A percentile compares a stretch with the other conserved stretches of the same genome.
Evolutionary conservation across 129 eudicot species (phyloP).

Genomic region (carrot (Daucus carota)): DH1_v3.0 NC_030382.2:11821501-11822000

Average conservation of each 20-base stretch:
- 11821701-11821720: background rate
- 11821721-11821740: background rate
- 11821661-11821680: background rate
- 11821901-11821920: constrained; percentile 16
- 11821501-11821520: background rate
- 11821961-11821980: constrained; percentile 41
- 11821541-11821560: background rate
- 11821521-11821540: background rate
- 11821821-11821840: constrained; percentile 18
- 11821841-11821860: constrained; percentile 84
- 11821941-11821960: constrained; percentile 38
- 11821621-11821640: too few relatives aligned
- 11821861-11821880: constrained; percentile 57
- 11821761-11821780: background rate
- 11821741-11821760: background rate
- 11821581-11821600: too few relatives aligned
- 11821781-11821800: background rate
- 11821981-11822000: constrained; percentile 51
- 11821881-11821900: constrained; percentile 30
- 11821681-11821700: background rate
- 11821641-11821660: background rate
- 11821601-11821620: too few relatives aligned
- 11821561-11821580: background rate
- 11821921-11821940: constrained; percentile 24
- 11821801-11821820: background rate